A percentile compares a stretch with the other conserved stretches of the same genome.
Evolutionary conservation across 1,139 yeast genomes (phyloP).

Genomic region (Candida labiduridarum): DNA sequence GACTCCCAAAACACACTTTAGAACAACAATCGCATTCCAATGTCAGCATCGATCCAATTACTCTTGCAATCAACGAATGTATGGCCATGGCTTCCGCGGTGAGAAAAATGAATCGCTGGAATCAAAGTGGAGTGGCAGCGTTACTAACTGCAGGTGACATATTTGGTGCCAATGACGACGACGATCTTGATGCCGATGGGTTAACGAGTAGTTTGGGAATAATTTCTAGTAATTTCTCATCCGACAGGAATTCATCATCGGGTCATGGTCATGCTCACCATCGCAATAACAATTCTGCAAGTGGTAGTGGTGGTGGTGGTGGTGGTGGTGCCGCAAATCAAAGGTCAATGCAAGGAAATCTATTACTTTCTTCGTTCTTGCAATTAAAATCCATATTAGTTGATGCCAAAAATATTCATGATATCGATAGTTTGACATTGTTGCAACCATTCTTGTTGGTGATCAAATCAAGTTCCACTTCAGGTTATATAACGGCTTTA

Average conservation of each 20-base stretch:
- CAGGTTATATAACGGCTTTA: slow-evolving; percentile 82
- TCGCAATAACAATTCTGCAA: slow-evolving; percentile 1
- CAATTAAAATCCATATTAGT: slow-evolving; percentile 73
- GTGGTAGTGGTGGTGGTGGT: not conserved
- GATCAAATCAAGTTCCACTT: slow-evolving; percentile 81
- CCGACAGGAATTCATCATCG: not conserved
- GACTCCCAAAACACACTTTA: slow-evolving; percentile 1
- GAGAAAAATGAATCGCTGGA: slow-evolving; percentile 83
- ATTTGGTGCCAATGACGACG: slow-evolving; percentile 25
- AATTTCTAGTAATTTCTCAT: slow-evolving; percentile 14
- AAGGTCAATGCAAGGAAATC: slow-evolving; percentile 41
- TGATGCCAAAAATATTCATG: slow-evolving; percentile 53
- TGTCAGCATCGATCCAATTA: slow-evolving; percentile 70
- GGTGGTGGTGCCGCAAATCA: slow-evolving; percentile 10
- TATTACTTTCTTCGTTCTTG: slow-evolving; percentile 78
- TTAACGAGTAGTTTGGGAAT: slow-evolving; percentile 30
- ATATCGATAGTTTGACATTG: slow-evolving; percentile 71
- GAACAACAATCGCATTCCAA: slow-evolving; percentile 1
- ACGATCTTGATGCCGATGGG: slow-evolving; percentile 32
- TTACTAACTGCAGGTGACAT: slow-evolving; percentile 65
- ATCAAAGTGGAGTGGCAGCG: slow-evolving; percentile 87
- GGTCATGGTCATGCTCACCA: slow-evolving; percentile 2
- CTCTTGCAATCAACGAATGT: slow-evolving; percentile 87
- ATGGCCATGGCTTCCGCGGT: slow-evolving; percentile 84
- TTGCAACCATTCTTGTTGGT: slow-evolving; percentile 85